Evolutionary conservation across 2,329 filamentous ascomycete species (phyloP).

Genomic region (Fusarium neocosmosporiellum): DNA sequence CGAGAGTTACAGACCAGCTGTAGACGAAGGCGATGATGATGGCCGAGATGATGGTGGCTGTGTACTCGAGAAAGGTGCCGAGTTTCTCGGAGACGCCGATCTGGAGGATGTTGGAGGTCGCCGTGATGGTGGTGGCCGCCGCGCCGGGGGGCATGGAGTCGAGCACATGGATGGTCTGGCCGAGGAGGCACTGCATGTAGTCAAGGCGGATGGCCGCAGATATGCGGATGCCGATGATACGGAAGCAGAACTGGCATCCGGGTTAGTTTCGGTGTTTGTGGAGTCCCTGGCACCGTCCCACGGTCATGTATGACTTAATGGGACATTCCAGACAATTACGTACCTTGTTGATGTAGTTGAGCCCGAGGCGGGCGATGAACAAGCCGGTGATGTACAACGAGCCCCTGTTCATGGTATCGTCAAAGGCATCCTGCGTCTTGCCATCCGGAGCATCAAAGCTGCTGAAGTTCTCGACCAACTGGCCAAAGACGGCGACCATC

Average conservation of each 20-base stretch:
- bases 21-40: constrained; percentile 51
- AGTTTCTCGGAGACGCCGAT: constrained; percentile 52
- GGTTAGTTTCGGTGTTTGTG: too few species aligned
- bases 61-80: constrained; percentile 48
- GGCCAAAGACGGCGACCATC: neutral
- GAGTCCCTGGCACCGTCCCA: too few species aligned
- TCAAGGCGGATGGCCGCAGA: too few species aligned
- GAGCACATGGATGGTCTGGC: constrained; percentile 43
- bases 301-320: constrained; percentile 47
- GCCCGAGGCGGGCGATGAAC: neutral
- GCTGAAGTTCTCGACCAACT: neutral
- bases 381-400: neutral
- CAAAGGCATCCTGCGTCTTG: too few species aligned
- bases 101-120: constrained; percentile 46
- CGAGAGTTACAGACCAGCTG: constrained; percentile 54
- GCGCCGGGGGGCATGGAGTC: neutral
- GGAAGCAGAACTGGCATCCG: too few species aligned
- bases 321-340: constrained; percentile 21
- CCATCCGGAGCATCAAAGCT: neutral
- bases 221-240: too few species aligned
- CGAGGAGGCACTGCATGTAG: too few species aligned
- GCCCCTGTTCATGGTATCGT: neutral
- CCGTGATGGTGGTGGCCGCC: constrained; percentile 43
- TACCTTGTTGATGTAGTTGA: too few species aligned
- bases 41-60: constrained; percentile 50